Conservation (phyloP, 495 filamentous ascomycete genomes). For the Terfezia claveryi region DNA sequence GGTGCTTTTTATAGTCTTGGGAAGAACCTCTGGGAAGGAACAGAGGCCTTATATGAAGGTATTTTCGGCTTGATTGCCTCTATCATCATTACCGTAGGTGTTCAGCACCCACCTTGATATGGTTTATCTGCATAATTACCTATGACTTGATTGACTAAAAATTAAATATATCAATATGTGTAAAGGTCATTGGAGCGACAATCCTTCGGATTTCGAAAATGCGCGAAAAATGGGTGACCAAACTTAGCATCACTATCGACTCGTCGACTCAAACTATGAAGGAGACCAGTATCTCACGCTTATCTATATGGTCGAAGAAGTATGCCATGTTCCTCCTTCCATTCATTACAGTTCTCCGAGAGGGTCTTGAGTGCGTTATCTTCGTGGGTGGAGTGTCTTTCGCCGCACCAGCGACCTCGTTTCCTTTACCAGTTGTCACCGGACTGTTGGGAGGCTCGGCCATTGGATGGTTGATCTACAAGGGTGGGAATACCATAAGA, state of each 20-base stretch:
- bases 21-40: constrained; percentile 31
- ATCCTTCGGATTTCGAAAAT: constrained; percentile 51
- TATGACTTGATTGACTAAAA: background rate
- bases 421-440: constrained; percentile 39
- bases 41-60: constrained; percentile 50
- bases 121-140: too few relatives aligned
- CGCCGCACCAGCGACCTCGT: constrained; percentile 36
- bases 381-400: constrained; percentile 49
- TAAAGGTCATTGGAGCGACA: constrained; percentile 38
- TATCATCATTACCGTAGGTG: constrained; percentile 34
- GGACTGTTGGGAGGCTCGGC: constrained; percentile 33
- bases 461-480: constrained; percentile 42
- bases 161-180: constrained; percentile 1
- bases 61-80: constrained; percentile 37
- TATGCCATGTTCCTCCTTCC: constrained; percentile 52
- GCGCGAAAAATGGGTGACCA: constrained; percentile 47
- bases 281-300: constrained; percentile 20
- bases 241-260: constrained; percentile 24
- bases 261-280: constrained; percentile 25
- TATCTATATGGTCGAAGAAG: constrained; percentile 34
- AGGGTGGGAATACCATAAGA: constrained; percentile 35
- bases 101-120: background rate
- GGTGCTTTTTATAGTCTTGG: constrained; percentile 44
- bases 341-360: constrained; percentile 46
- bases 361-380: constrained; percentile 48